Base-by-base conservation (phyloP, 1,284 basidiomycete genomes). In the Trametes versicolor region DNA sequence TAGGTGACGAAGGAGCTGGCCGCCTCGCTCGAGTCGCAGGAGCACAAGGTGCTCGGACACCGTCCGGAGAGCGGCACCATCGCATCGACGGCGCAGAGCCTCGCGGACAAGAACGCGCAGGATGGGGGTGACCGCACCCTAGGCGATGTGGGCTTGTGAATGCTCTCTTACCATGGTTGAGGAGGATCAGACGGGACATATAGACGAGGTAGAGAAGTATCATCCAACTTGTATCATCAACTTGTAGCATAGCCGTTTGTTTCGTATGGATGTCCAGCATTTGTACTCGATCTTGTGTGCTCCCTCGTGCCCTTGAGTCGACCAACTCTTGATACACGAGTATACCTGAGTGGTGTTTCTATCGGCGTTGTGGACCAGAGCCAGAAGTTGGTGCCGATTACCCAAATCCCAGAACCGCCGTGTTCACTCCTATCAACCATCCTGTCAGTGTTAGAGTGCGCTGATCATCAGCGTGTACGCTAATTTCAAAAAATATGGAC, bases 1-100 rank as follows among this genome's bases (percentile, higher is more conserved):
- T 21, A 69, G 66, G 60, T 67, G 34, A 64, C 67, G 49, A 60
- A 65, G 57, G 65, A 65, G 21, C 62, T 67, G 37, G 73, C 70
- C 3, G 58, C 67, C 17, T 47, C 50, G 9, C 53, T 64, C 19
- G 58, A 70, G 64, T 73, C 73, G 15, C 68, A 71, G 32, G 74
- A 75, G 50, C 73, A 72, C 52, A 70, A 72, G 58, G 64, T 65
- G 2, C 59, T 69, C 21, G 70, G 70, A 0, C 73, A 72, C 57
- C 66, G 65, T 25, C 71, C 73, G 2, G 69, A 71, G 69, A 64
- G 56, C 19, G 67, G 67, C 34, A 67, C 61, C 49, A 57, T 68
- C 56, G 66, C 62, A 39, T 63, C 71, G 6, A 66, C 64, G 17
- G 66, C 68, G 8, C 65, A 69, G 48, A 63, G 67, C 53, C 63